Base-by-base conservation (phyloP, 2,329 filamentous ascomycete genomes). In the Penicillium sp. region DNA sequence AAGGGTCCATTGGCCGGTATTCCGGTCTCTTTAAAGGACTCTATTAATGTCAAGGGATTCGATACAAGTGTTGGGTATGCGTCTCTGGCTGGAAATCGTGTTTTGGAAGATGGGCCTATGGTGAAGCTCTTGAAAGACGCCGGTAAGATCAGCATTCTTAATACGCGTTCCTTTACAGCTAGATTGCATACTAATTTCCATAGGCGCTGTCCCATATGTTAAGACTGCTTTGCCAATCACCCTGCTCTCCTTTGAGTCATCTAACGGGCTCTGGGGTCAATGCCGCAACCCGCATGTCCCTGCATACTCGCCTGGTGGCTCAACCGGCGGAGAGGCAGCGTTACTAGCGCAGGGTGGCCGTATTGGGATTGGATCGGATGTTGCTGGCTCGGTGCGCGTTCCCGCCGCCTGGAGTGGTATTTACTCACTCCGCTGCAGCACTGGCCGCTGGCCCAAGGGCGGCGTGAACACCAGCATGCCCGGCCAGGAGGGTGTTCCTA, bases 211-310 rank as follows among this genome's bases (percentile, higher is more conserved):
- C 2, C 90, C 90, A 0, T 95, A 95, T 64, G 88, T 90, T 56
- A 97, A 96, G 75, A 96, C 90, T 0, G 93, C 93, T 54, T 67
- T 94, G 2, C 91, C 90, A 5, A 85, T 91, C 49, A 95, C 89
- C 0, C 77, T 95, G 2, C 76, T 95, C 35, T 89, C 85, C 50
- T 95, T 95, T 61, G 89, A 95, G 68, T 89, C 85, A 15, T 81
- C 81, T 45, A 85, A 84, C 59, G 80, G 82, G 53, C 74, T 96
- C 19, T 97, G 90, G 88, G 90, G 91, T 8, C 79, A 82, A 29
- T 84, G 79, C 57, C 83, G 78, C 15, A 96, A 95, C 64, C 89
- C 90, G 0, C 88, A 95, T 69, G 89, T 88, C 63, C 70, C 71
- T n/a, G 81, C 79, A 34, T 95, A 94, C 72, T 89, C 87, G 0